A percentile compares a stretch with the other conserved stretches of the same genome.
phyloP scores from a whole-genome alignment of 1,139 yeast genomes.

The Hansenula sp. region DNA sequence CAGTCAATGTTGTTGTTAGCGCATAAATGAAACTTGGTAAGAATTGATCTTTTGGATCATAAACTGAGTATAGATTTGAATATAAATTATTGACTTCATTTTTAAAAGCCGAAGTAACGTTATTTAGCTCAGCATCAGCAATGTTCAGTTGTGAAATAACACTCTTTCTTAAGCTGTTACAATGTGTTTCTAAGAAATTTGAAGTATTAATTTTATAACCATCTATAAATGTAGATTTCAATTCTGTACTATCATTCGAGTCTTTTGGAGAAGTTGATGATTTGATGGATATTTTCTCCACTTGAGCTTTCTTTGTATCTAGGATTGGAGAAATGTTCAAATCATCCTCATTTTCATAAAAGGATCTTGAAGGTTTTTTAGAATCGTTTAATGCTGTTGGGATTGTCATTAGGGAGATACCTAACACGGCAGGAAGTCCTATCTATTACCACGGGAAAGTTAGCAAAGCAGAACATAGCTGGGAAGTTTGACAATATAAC shows the following conservation, averaged over 20 bases:
- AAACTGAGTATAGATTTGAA: conserved; percentile 15
- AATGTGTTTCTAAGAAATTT: conserved; percentile 17
- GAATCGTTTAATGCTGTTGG: conserved; percentile 14
- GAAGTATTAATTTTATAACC: conserved; percentile 23
- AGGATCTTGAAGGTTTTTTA: conserved; percentile 19
- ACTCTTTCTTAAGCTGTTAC: conserved; percentile 12
- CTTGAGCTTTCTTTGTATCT: conserved; percentile 1
- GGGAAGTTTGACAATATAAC: neutral
- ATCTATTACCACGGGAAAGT: conserved; percentile 2
- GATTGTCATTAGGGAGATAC: conserved; percentile 9
- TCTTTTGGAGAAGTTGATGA: conserved; percentile 3
- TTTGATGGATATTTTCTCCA: conserved; percentile 3
- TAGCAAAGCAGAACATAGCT: neutral
- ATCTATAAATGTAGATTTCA: conserved; percentile 14
- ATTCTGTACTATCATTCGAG: conserved; percentile 7
- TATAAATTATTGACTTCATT: conserved; percentile 20
- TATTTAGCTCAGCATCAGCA: conserved; percentile 20
- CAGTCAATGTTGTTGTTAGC: conserved; percentile 50
- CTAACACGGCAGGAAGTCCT: conserved; percentile 11
- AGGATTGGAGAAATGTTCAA: conserved; percentile 11
- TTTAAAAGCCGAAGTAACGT: conserved; percentile 18
- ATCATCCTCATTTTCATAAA: conserved; percentile 20
- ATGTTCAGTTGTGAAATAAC: conserved; percentile 15
- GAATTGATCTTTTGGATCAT: conserved; percentile 23
- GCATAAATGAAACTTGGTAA: conserved; percentile 53